A percentile compares a stretch with the other conserved stretches of the same genome.
These are phyloP conservation scores for Pseudocercospora musae DNA, from an alignment of 2,329 filamentous ascomycete species.

Conservation along the genomic window DNA sequence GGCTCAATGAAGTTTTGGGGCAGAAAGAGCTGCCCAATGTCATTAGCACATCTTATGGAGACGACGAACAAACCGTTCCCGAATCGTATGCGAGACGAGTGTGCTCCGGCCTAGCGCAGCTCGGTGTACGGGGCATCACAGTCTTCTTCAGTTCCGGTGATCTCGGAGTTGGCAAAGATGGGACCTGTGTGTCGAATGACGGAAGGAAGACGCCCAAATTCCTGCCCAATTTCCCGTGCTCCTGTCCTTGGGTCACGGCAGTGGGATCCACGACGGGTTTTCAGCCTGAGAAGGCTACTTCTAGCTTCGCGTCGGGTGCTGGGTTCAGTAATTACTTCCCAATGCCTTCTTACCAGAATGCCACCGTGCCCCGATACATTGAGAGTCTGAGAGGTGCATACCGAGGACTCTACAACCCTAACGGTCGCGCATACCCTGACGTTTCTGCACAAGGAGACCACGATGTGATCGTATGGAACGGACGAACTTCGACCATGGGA, in stretches of 20 bases:
- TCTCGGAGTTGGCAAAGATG: conserved; percentile 41
- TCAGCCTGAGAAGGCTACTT: conserved; percentile 48
- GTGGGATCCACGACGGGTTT: conserved; percentile 46
- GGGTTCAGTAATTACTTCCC: conserved; percentile 47
- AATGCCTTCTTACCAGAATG: conserved; percentile 44
- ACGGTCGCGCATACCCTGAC: conserved; percentile 47
- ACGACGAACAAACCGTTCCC: conserved; percentile 63
- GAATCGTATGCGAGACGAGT: conserved; percentile 58
- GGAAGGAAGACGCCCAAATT: conserved; percentile 44
- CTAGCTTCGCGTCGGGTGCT: conserved; percentile 52
- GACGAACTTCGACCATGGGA: conserved; percentile 38
- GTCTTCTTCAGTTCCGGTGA: conserved; percentile 65
- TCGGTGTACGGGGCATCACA: conserved; percentile 64
- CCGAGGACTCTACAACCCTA: conserved; percentile 44
- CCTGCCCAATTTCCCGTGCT: conserved; percentile 45
- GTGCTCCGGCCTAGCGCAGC: conserved; percentile 60
- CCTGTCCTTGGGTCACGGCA: conserved; percentile 50
- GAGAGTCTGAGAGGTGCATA: conserved; percentile 39
- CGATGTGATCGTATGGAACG: conserved; percentile 39
- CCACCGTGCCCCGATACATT: conserved; percentile 42
- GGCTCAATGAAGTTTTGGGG: conserved; percentile 57
- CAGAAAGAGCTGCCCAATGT: conserved; percentile 58
- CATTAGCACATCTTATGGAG: conserved; percentile 64
- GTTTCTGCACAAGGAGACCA: conserved; percentile 50
- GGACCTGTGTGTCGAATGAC: conserved; percentile 48